Evolutionary conservation across 148 eudicot genomes (phyloP), one percentile per base, ranked within the genome.

Genomic region (Silene uniflora): DNA sequence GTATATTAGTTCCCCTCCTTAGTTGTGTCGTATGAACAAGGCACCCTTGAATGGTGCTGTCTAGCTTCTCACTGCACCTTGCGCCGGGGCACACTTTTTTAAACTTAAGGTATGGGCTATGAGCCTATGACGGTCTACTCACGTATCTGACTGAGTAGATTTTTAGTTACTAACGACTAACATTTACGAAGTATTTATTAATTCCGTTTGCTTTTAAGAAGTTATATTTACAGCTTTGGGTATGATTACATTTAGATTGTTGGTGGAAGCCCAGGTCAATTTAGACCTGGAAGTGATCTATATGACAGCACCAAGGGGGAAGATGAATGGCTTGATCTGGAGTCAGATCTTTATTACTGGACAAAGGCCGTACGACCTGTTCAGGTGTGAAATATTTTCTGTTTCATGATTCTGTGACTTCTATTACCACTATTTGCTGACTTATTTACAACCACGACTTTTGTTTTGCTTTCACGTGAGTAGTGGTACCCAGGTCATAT

Each of bases 401-500:
- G 49, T 64, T 67, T 60, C 59, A 23, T 22, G 18, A 73, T 54
- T 67, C 16, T 44, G 25, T 42, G 4, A 7, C 39, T 10, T 42
- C 7, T 18, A n/a, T 8, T 49, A 25, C 12, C 42, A 44, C 11
- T 21, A 27, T 12, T 66, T 21, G 42, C 47, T 10, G 69, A 32
- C 27, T 63, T 55, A 49, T 67, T 63, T 18, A n/a, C 17, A 19
- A 22, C 70, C 58, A 25, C 71, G 72, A 46, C 55, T 39, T 74
- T 62, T 59, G 39, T 61, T 66, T 27, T 58, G 73, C 25, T 84
- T 25, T 35, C n/a, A 59, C 61, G 62, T 76, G 42, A 39, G 75
- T 77, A 95, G 99, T 95, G 99, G 99, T 95, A 92, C 82, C 99
- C 99, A 49, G 99, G 97, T 73, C 99, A 95, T 86, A 95, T 95